Evolutionary conservation across 2,329 filamentous ascomycete genomes (phyloP), one percentile per base, ranked within the genome.

Genomic region (Fusarium algeriense): DNA sequence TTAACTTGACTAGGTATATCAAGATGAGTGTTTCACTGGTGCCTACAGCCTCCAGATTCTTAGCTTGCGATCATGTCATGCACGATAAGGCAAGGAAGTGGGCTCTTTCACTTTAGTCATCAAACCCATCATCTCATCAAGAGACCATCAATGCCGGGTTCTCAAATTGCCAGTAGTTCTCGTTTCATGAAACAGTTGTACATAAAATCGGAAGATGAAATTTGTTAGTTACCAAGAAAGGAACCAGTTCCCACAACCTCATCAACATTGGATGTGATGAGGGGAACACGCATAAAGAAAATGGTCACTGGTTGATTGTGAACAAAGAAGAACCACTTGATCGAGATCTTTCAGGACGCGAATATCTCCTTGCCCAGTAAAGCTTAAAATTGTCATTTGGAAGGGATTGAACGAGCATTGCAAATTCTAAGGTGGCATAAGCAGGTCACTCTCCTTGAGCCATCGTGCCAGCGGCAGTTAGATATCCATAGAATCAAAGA

Each of bases 61-160:
- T 28, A 40, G 34, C 48, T 40, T 6, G 13, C 23, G 20, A 52
- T 52, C 48, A n/a, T 9, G 28, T 52, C 34, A 28, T 52, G 34
- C 34, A 52, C 48, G 34, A 40, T 52, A 52, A 52, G 20, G 48
- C 23, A 52, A 11, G 13, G 34, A 7, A 28, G 48, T 52, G 48
- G 48, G 38, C 34, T 52, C 48, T 52, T 50, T 52, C 17, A n/a
- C 34, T 40, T 40, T 52, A 52, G 48, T 52, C 48, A 52, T 52
- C 48, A 40, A 15, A 20, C 17, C 20, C 23, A 28, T 38, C 34
- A 14, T 38, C 20, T 40, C 34, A 52, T 38, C 48, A 52, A 40
- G 15, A 23, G 34, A 40, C 23, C 26, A 12, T 20, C 7, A 14
- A 40, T 15, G 20, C 20, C 38, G 17, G 10, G 7, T 28, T 40